Conservation (phyloP, 2,329 filamentous ascomycete species). For the Nemania sp. region DNA sequence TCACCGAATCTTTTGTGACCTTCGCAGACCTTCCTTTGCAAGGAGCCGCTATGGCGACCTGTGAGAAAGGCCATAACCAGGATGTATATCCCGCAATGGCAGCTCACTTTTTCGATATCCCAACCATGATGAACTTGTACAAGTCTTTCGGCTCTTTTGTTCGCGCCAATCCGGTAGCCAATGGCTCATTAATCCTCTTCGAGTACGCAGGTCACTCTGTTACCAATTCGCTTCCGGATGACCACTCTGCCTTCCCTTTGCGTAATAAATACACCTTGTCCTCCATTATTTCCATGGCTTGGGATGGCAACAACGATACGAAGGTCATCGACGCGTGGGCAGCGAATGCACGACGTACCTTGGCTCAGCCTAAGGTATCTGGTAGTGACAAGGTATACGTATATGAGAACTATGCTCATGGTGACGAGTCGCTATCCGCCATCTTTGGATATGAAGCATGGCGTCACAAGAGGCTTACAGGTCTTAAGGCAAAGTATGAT, state of each 20-base stretch:
- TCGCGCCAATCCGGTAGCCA: background rate
- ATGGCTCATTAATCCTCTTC: no score
- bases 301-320: background rate
- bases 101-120: no score
- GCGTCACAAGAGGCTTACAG: background rate
- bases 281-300: background rate
- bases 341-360: background rate
- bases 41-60: no score
- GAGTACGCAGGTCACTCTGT: no score
- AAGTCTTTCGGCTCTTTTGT: no score
- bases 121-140: no score
- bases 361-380: background rate
- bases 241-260: conserved; percentile 27
- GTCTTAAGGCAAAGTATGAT: background rate
- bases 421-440: background rate
- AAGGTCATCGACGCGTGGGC: background rate
- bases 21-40: no score
- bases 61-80: no score
- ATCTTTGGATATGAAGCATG: background rate
- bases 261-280: background rate
- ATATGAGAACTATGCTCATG: background rate
- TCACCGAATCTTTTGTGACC: no score
- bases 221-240: background rate
- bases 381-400: background rate
- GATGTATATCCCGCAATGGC: no score